Conservation (phyloP, 1,284 basidiomycete species). For the Agroathelia rolfsii region DNA sequence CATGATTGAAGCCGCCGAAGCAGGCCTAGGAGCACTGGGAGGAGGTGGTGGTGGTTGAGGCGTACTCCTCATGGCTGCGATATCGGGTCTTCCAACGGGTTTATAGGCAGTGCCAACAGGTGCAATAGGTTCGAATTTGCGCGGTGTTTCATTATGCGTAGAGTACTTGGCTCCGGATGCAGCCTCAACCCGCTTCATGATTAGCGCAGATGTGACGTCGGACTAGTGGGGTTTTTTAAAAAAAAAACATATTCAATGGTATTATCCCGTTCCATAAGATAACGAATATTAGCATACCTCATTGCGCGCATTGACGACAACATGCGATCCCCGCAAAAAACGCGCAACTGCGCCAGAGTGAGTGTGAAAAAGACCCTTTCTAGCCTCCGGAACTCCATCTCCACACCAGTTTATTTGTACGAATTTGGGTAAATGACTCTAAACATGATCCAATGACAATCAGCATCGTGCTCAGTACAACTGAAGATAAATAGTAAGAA, state of each 20-base stretch:
- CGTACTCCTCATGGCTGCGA: conserved; percentile 45
- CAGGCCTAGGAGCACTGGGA: conserved; percentile 38
- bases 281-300: conserved; percentile 44
- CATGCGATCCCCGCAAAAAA: conserved; percentile 80
- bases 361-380: conserved; percentile 89
- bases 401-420: conserved; percentile 92
- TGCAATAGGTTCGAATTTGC: conserved; percentile 58
- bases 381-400: conserved; percentile 87
- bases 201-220: conserved; percentile 71
- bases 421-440: conserved; percentile 87
- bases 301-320: conserved; percentile 86
- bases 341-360: conserved; percentile 78
- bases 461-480: not conserved
- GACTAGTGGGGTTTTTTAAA: conserved; percentile 44
- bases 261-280: conserved; percentile 2
- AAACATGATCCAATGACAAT: conserved; percentile 11
- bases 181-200: conserved; percentile 83
- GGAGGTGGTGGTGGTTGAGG: conserved; percentile 27
- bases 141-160: conserved; percentile 55
- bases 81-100: conserved; percentile 63
- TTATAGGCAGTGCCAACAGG: conserved; percentile 66
- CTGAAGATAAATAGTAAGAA: too few species aligned
- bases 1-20: conserved; percentile 33
- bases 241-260: too few species aligned
- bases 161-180: conserved; percentile 92